Conservation (phyloP, 108 stramenopile species). For the Cyclotella cryptica region DNA sequence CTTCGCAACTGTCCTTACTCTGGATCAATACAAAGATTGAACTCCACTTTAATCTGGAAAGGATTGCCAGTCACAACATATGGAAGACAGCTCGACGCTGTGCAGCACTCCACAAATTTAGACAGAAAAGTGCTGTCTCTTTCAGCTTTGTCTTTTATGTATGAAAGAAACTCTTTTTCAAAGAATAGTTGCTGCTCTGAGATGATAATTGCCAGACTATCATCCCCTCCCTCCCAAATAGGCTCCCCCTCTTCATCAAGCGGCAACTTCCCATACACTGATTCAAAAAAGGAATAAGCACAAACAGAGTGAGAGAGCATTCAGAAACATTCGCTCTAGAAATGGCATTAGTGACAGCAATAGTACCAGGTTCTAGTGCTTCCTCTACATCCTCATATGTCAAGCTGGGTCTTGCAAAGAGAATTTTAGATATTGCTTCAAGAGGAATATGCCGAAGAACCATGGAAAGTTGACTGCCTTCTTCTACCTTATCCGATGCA, state of each 20-base stretch:
- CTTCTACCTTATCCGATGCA: conserved; percentile 7
- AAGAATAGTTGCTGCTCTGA: conserved; percentile 5
- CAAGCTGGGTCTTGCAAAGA: conserved; percentile 16
- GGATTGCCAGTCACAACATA: not conserved
- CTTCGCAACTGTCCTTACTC: not conserved
- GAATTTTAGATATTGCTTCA: conserved; percentile 25
- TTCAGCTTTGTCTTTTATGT: conserved; percentile 2
- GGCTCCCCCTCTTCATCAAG: not conserved
- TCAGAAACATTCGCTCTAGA: not conserved
- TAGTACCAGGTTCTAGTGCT: not conserved
- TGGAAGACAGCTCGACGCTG: conserved; percentile 14
- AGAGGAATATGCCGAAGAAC: conserved; percentile 15
- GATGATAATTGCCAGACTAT: not conserved
- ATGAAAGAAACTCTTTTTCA: not conserved
- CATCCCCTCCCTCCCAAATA: not conserved
- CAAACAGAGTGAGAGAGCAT: not conserved
- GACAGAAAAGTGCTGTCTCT: conserved; percentile 10
- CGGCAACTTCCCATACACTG: not conserved
- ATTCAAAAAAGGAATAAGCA: not conserved
- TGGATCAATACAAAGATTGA: not conserved
- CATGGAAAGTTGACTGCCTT: conserved; percentile 16
- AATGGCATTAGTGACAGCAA: not conserved
- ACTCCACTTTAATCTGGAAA: conserved; percentile 10
- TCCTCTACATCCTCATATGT: conserved; percentile 20
- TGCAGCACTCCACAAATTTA: conserved; percentile 28